Base-by-base conservation (phyloP, 495 filamentous ascomycete species). In the Aspergillus ellipticus region DNA sequence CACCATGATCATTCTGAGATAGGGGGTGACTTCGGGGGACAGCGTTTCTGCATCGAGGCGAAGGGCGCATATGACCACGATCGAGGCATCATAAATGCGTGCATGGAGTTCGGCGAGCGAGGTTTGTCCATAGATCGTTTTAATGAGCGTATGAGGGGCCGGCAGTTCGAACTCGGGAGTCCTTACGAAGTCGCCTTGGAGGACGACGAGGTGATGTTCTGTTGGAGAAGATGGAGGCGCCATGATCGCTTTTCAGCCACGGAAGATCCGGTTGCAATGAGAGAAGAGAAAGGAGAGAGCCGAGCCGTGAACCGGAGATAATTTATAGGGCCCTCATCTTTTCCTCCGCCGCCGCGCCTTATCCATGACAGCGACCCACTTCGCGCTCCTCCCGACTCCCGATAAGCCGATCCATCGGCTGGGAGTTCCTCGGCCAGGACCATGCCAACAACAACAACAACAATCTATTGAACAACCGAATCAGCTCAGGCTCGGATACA, bases 1-100 rank as follows among this genome's bases (percentile, higher is more conserved):
- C 7, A 79, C 64, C n/a, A 76, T 73, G 33, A 85, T 64, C 24
- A 80, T 68, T 53, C 77, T 74, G 15, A 84, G 69, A 20, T 69
- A 45, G 11, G 68, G 68, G n/a, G 62, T 60, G 4, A 61, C 47
- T 16, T 64, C 61, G 6, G 73, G 66, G 7, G 67, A 66, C 42
- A 82, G 67, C 0, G 65, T 64, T 19, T 51, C 64, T 2, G 77
- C 73, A 10, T 71, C 64, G 20, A 85, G 22, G 8, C 59, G 69
- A 7, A 73, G 57, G 0, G 70, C 62, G 4, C 72, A 77, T 11
- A 71, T 52, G 39, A 81, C 74, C 6, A 81, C 29, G 31, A 85
- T 76, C 10, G 77, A 76, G 15, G 81, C 81, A 57, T 79, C 66
- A n/a, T 53, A 57, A 17, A 81, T 66, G 29, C 79, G 66, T 35